A percentile compares a stretch with the other conserved stretches of the same genome.
phyloP scores from a whole-genome alignment of 257 asterid species.

The Solanum paucissectum region DNA sequence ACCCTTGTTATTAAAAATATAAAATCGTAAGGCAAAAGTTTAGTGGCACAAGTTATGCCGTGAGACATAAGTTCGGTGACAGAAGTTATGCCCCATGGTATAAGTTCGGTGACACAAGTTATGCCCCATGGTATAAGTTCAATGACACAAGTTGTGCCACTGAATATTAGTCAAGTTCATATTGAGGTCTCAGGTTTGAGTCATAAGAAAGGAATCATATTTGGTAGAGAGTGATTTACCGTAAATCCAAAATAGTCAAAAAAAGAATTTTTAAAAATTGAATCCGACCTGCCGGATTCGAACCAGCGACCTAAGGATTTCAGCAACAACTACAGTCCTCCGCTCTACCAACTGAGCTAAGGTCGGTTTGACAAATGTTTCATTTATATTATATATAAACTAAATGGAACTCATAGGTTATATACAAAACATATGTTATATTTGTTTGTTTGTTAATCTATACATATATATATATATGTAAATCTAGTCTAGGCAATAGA shows the following conservation, averaged over 20 bases:
- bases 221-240: too few species aligned
- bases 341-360: slow-evolving; percentile 1
- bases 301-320: slow-evolving; percentile 33
- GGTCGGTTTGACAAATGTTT: fast-evolving
- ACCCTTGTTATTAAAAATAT: not conserved
- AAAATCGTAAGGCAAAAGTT: too few species aligned
- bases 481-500: too few species aligned
- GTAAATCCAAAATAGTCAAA: not conserved
- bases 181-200: not conserved
- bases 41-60: not conserved
- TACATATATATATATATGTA: too few species aligned
- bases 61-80: not conserved
- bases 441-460: too few species aligned
- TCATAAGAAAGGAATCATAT: not conserved
- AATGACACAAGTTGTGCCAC: not conserved
- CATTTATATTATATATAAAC: not conserved
- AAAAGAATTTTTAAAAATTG: too few species aligned
- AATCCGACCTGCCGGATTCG: slow-evolving; percentile 36
- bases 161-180: not conserved
- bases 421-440: too few species aligned
- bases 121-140: not conserved
- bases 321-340: not conserved
- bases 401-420: too few species aligned
- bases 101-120: too few species aligned
- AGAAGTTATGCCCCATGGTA: too few species aligned